phyloP scores from a whole-genome alignment of 768 basidiomycete species.

The Tulasnella sp. region DNA sequence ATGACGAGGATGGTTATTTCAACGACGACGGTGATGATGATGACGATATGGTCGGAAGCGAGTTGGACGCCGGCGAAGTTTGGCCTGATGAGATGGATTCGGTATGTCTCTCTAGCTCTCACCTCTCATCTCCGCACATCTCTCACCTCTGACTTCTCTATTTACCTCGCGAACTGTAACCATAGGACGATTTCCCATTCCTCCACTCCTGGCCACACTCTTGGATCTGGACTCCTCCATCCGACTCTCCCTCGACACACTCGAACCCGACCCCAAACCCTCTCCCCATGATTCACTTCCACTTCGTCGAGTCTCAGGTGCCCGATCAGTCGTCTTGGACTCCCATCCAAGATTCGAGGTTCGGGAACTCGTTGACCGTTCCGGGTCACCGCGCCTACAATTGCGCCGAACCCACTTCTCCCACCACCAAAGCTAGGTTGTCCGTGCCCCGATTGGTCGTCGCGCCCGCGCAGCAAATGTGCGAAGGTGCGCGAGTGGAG shows the following conservation, averaged over 20 bases:
- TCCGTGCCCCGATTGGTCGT: too few species aligned
- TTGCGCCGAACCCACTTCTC: not conserved
- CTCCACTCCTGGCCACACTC: constrained; percentile 25
- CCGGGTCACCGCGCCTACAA: constrained; percentile 18
- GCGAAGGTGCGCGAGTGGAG: not conserved
- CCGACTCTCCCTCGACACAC: not conserved
- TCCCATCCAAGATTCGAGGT: constrained; percentile 14
- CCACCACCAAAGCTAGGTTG: not conserved
- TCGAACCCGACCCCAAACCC: not conserved
- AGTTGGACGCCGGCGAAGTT: not conserved
- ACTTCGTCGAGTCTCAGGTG: constrained; percentile 16
- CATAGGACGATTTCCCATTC: constrained; percentile 20
- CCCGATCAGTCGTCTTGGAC: constrained; percentile 21
- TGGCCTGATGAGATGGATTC: constrained; percentile 25
- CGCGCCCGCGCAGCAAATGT: not conserved
- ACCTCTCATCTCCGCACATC: not conserved
- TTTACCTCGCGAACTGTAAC: not conserved
- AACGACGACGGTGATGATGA: not conserved
- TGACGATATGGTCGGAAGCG: not conserved
- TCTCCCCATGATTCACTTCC: constrained; percentile 16
- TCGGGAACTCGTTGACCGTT: constrained; percentile 9
- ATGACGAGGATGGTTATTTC: not conserved
- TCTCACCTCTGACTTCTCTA: not conserved
- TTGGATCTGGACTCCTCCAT: constrained; percentile 18
- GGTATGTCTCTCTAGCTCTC: constrained; percentile 3